Percentiles rank a stretch among this genome's conserved stretches.
Evolutionary conservation across 345 rosid species (phyloP).

Genomic region (Salix udensis): DNA sequence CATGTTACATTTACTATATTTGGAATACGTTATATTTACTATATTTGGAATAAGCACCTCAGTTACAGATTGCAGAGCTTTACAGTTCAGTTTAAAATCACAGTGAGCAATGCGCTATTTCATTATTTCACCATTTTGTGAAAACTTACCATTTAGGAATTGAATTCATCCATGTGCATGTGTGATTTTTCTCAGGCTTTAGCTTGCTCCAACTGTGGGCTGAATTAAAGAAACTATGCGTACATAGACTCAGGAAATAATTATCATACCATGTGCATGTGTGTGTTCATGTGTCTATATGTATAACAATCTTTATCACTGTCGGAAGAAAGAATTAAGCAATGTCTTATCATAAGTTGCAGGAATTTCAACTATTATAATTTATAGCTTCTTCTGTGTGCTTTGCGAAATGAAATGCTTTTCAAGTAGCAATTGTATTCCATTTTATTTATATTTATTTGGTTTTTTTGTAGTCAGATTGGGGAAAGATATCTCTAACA

Average conservation of each 20-base stretch:
- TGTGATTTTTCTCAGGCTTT: background rate
- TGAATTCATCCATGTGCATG: background rate
- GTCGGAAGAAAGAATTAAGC: background rate
- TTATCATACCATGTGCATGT: background rate
- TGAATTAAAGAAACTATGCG: background rate
- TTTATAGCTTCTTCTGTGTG: background rate
- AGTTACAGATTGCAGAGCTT: background rate
- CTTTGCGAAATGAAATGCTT: background rate
- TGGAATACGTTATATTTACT: background rate
- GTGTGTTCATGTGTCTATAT: background rate
- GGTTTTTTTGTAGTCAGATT: background rate
- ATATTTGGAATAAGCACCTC: background rate
- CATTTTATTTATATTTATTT: background rate
- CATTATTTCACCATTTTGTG: background rate
- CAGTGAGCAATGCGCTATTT: background rate
- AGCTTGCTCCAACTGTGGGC: background rate
- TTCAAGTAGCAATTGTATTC: background rate
- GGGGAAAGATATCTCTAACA: background rate
- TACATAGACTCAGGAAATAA: background rate
- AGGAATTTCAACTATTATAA: background rate
- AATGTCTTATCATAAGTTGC: background rate
- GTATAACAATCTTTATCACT: background rate
- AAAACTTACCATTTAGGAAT: background rate
- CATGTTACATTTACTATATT: background rate
- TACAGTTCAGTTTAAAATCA: background rate